Evolutionary conservation across 2,329 filamentous ascomycete genomes (phyloP).

Genomic region (Fusarium nisikadoi): DNA sequence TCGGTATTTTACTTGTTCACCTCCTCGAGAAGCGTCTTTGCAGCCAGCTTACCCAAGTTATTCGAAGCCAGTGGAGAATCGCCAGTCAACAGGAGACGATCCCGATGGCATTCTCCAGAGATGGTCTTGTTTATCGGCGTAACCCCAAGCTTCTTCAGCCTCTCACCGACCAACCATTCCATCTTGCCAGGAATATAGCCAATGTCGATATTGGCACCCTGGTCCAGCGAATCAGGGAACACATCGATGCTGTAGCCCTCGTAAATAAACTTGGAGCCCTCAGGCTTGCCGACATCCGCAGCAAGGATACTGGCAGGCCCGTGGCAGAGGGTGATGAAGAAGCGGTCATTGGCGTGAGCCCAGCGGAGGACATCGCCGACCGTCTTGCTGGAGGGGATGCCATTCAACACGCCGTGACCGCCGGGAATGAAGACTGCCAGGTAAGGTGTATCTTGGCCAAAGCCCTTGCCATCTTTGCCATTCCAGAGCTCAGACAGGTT

Average conservation of each 20-base stretch:
- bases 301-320: neutral
- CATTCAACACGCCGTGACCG: neutral
- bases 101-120: neutral
- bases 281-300: neutral
- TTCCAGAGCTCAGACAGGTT: neutral
- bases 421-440: neutral
- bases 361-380: neutral
- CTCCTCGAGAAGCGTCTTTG: neutral
- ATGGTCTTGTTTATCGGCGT: neutral
- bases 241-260: neutral
- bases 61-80: neutral
- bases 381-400: neutral
- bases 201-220: neutral
- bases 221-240: neutral
- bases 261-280: neutral
- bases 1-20: neutral
- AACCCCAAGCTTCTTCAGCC: neutral
- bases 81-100: neutral
- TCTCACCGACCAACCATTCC: neutral
- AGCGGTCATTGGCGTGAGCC: neutral
- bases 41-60: neutral
- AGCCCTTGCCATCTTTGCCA: neutral
- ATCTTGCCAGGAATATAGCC: slow-evolving; percentile 10
- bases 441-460: neutral
- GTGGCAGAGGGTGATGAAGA: neutral